phyloP scores from a whole-genome alignment of 2,329 filamentous ascomycete species.

The Penicillium sp. region DNA sequence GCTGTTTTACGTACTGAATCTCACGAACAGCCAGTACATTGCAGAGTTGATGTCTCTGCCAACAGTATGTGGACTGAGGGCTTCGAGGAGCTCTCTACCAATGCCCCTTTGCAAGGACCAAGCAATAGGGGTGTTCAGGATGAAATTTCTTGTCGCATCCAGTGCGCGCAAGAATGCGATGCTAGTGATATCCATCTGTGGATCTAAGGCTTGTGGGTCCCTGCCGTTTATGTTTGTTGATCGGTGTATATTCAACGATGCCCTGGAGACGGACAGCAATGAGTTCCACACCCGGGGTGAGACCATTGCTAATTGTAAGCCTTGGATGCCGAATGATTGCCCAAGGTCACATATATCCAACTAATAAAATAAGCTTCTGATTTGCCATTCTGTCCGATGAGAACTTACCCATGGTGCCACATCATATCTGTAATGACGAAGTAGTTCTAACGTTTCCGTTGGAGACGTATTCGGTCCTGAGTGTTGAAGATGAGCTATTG shows the following conservation, averaged over 20 bases:
- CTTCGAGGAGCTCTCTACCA: conserved; percentile 10
- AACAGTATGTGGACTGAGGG: conserved; percentile 14
- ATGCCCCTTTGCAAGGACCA: conserved; percentile 12
- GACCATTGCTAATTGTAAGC: conserved; percentile 28
- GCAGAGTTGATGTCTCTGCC: conserved; percentile 22
- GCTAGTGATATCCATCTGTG: conserved; percentile 9
- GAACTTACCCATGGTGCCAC: conserved; percentile 47
- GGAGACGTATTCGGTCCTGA: background rate
- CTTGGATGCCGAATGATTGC: conserved; percentile 44
- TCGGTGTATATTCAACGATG: conserved; percentile 12
- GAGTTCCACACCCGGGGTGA: conserved; percentile 18
- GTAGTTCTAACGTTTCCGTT: conserved; percentile 32
- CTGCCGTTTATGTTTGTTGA: background rate
- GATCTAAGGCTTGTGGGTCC: background rate
- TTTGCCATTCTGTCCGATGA: background rate
- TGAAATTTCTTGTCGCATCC: conserved; percentile 11
- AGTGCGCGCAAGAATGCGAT: conserved; percentile 15
- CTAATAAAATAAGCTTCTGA: conserved; percentile 21
- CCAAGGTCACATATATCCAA: conserved; percentile 46
- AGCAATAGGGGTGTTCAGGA: conserved; percentile 12
- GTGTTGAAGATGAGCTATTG: background rate
- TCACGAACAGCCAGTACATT: conserved; percentile 30
- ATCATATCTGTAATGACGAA: conserved; percentile 49
- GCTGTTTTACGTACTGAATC: conserved; percentile 25
- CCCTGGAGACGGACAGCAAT: conserved; percentile 22